Evolutionary conservation across 2,329 filamentous ascomycete genomes (phyloP).

Genomic region (Tolypocladium sp.): DNA sequence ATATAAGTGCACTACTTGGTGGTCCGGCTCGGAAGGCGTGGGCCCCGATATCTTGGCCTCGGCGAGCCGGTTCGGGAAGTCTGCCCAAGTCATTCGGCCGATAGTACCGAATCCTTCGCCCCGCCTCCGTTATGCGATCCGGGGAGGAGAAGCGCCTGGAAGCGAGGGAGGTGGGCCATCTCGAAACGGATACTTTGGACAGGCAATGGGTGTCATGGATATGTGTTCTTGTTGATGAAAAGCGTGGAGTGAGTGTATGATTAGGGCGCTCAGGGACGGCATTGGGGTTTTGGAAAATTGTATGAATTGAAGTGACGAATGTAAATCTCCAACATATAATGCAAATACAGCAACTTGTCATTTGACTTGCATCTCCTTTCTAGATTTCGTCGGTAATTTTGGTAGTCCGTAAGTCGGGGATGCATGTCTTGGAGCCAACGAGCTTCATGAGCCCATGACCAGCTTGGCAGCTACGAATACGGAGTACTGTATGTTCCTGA

Average conservation of each 20-base stretch:
- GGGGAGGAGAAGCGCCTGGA: neutral
- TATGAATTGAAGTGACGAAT: neutral
- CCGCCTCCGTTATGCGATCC: neutral
- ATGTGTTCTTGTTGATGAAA: neutral
- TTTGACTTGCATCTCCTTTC: too few species aligned
- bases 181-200: neutral
- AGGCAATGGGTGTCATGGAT: neutral
- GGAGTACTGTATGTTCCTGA: neutral
- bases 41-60: neutral
- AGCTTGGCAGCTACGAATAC: too few species aligned
- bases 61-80: constrained; percentile 13
- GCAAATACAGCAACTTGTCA: neutral
- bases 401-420: too few species aligned
- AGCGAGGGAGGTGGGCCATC: neutral
- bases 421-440: too few species aligned
- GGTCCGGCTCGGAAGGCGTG: neutral
- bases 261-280: neutral
- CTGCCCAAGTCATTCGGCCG: neutral
- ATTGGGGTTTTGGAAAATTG: neutral
- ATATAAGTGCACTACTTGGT: neutral
- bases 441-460: too few species aligned
- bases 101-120: neutral
- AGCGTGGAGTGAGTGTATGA: neutral
- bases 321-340: too few species aligned
- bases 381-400: too few species aligned